phyloP scores from a whole-genome alignment of 163 green algal species.

The Coccomyxa subellipsoidea region DNA sequence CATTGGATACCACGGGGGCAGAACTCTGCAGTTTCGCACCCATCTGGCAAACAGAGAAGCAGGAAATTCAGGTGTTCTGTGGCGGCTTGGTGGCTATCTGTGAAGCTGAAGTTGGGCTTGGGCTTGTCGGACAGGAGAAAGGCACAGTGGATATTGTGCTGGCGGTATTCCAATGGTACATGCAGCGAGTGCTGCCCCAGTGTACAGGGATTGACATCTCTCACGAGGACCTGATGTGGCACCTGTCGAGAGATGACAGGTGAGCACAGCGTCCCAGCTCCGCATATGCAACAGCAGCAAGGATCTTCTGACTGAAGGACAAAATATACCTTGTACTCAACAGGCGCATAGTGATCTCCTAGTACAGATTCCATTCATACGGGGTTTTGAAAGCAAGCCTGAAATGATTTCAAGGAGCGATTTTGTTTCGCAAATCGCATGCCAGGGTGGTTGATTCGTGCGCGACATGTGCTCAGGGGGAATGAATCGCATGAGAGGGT shows the following conservation, averaged over 20 bases:
- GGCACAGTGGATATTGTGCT: background rate
- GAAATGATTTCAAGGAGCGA: no score
- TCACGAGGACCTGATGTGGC: background rate
- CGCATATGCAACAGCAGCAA: no score
- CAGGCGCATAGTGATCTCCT: background rate
- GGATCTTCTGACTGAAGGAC: no score
- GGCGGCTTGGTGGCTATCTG: no score
- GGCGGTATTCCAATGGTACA: background rate
- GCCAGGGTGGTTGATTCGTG: background rate
- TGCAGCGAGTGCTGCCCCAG: background rate
- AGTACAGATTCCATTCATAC: background rate
- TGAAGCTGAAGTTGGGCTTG: background rate
- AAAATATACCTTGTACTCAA: no score
- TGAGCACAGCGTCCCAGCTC: background rate
- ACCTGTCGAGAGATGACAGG: slow-evolving; percentile 8
- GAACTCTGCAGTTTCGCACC: no score
- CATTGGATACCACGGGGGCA: no score
- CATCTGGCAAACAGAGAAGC: no score
- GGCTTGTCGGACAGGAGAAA: background rate
- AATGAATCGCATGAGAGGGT: background rate
- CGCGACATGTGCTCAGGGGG: background rate
- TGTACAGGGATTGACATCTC: slow-evolving; percentile 2
- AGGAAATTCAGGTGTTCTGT: no score
- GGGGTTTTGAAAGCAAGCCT: no score
- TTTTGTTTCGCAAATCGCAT: background rate